Evolutionary conservation across 2,329 filamentous ascomycete species (phyloP).

Genomic region (Pezicula neosporulosa): DNA sequence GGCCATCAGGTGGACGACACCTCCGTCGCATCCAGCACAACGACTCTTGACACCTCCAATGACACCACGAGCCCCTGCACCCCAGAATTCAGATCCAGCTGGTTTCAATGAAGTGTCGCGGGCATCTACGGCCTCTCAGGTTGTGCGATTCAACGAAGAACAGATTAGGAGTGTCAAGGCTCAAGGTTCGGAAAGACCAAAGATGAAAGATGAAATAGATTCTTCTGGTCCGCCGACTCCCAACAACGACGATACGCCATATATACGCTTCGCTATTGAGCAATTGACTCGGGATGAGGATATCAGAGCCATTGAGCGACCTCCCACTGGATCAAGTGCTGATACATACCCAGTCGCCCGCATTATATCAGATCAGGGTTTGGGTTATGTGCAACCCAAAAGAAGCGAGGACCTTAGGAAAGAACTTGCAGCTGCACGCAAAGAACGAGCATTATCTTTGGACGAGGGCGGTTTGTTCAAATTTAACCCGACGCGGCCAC

Average conservation of each 20-base stretch:
- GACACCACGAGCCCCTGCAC: constrained; percentile 9
- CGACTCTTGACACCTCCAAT: constrained; percentile 8
- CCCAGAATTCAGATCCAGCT: constrained; percentile 10
- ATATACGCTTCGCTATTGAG: constrained; percentile 86
- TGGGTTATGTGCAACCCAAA: constrained; percentile 29
- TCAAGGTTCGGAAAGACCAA: constrained; percentile 14
- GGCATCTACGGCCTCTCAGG: constrained; percentile 15
- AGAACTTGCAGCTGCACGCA: constrained; percentile 28
- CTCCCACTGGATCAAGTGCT: constrained; percentile 38
- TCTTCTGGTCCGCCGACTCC: constrained; percentile 56
- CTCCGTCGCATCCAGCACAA: constrained; percentile 9
- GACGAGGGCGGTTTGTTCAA: constrained; percentile 22
- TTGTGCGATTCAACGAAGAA: constrained; percentile 25
- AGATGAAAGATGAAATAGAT: constrained; percentile 12
- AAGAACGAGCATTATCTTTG: constrained; percentile 29
- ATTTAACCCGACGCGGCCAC: constrained; percentile 25
- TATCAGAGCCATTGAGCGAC: constrained; percentile 49
- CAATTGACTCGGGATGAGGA: constrained; percentile 76
- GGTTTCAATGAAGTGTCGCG: constrained; percentile 19
- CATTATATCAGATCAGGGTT: constrained; percentile 41
- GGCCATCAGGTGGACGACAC: constrained; percentile 23
- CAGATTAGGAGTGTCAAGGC: constrained; percentile 19
- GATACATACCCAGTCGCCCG: constrained; percentile 45
- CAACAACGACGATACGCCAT: constrained; percentile 79
- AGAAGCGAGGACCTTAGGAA: constrained; percentile 24